Percentiles rank a stretch among this genome's conserved stretches.
phyloP scores from a whole-genome alignment of 148 eudicot species.

The Chenopodium suecicum region DNA sequence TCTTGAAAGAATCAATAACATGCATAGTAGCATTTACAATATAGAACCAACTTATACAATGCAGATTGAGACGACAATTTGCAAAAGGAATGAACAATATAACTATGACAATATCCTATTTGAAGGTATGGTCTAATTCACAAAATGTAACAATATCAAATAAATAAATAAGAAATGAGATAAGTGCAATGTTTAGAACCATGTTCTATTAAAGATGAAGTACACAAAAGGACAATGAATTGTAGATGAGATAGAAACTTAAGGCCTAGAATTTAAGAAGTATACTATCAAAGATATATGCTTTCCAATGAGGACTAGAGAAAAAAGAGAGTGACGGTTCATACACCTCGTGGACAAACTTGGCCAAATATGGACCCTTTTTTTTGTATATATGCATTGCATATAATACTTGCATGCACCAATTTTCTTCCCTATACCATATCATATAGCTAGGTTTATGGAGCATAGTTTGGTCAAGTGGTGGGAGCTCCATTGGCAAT shows the following conservation, averaged over 20 bases:
- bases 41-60: too few species aligned
- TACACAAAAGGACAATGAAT: conserved; percentile 10
- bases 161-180: not conserved
- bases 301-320: not conserved
- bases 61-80: not conserved
- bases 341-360: conserved; percentile 11
- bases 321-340: conserved; percentile 16
- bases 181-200: conserved; percentile 4
- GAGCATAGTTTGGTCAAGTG: too few species aligned
- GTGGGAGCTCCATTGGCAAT: too few species aligned
- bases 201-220: not conserved
- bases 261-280: conserved; percentile 2
- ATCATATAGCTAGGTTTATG: not conserved
- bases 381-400: conserved; percentile 4
- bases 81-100: not conserved
- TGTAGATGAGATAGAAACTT: conserved; percentile 16
- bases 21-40: too few species aligned
- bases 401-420: not conserved
- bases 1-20: too few species aligned
- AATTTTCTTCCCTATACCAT: too few species aligned
- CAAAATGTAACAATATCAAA: too few species aligned
- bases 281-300: conserved; percentile 6
- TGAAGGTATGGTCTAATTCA: too few species aligned
- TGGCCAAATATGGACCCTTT: not conserved
- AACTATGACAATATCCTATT: too few species aligned